phyloP scores from a whole-genome alignment of 139 green algal genomes.

The Tetraselmis striata region DNA sequence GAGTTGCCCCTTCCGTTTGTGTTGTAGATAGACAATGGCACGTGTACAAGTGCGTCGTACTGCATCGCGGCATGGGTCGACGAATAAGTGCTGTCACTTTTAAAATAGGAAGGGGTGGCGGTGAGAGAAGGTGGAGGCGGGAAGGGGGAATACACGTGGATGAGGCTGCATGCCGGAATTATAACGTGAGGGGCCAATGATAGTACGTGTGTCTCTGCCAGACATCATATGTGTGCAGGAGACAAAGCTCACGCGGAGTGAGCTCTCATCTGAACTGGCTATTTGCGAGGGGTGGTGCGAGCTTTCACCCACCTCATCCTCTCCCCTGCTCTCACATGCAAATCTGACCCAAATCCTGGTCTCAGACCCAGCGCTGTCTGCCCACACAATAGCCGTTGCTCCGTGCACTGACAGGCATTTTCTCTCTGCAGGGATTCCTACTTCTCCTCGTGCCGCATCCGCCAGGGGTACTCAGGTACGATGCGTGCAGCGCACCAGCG shows the following conservation, averaged over 20 bases:
- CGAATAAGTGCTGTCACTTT: too few species aligned
- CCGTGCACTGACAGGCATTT: background rate
- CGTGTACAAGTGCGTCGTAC: too few species aligned
- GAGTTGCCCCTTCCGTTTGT: background rate
- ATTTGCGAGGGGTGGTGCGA: conserved; percentile 46
- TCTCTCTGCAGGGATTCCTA: conserved; percentile 47
- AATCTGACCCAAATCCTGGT: too few species aligned
- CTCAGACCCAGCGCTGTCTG: background rate
- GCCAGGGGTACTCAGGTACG: conserved; percentile 39
- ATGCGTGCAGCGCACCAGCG: too few species aligned
- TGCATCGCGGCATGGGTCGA: too few species aligned
- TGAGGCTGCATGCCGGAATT: background rate
- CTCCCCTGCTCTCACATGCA: background rate
- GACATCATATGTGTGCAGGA: conserved; percentile 61
- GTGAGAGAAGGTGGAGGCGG: background rate
- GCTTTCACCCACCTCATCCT: background rate
- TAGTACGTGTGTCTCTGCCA: too few species aligned
- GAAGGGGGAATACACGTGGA: background rate
- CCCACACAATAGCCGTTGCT: background rate
- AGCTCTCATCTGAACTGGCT: conserved; percentile 39
- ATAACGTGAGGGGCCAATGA: too few species aligned
- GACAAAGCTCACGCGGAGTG: conserved; percentile 41
- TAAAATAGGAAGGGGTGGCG: too few species aligned
- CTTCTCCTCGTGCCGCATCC: conserved; percentile 35
- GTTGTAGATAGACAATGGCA: too few species aligned